Percentiles rank a stretch among this genome's conserved stretches.
These are phyloP conservation scores for Porcisia deanei DNA, from an alignment of 208 protist species.

Conservation along the genomic window DNA sequence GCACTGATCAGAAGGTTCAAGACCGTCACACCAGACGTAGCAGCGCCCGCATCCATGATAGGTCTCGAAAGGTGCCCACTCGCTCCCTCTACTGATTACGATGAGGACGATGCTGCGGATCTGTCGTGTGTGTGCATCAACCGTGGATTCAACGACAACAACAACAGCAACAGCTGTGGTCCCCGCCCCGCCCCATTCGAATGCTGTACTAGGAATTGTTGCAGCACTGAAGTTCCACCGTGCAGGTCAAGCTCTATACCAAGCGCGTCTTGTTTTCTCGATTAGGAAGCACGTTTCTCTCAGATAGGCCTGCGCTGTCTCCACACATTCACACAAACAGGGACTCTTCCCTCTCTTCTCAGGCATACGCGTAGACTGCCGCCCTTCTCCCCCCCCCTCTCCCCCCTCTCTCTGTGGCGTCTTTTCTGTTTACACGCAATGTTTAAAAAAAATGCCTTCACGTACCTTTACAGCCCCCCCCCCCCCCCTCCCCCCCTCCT, in stretches of 20 bases:
- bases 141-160: too few species aligned
- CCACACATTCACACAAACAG: too few species aligned
- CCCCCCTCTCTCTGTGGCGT: background rate
- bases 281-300: background rate
- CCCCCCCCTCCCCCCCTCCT: too few species aligned
- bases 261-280: background rate
- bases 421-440: background rate
- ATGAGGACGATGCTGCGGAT: background rate
- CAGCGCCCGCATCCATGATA: constrained; percentile 13
- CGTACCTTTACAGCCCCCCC: background rate
- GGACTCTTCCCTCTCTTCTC: background rate
- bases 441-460: background rate
- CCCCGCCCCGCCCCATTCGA: too few species aligned
- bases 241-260: background rate
- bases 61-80: constrained; percentile 40
- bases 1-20: background rate
- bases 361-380: too few species aligned
- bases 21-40: background rate
- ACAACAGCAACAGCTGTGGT: background rate
- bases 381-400: background rate
- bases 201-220: background rate
- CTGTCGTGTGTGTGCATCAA: background rate
- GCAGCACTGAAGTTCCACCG: background rate
- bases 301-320: background rate
- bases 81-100: constrained; percentile 53